Conservation (phyloP, 495 filamentous ascomycete genomes). For the Penicillium steckii region DNA sequence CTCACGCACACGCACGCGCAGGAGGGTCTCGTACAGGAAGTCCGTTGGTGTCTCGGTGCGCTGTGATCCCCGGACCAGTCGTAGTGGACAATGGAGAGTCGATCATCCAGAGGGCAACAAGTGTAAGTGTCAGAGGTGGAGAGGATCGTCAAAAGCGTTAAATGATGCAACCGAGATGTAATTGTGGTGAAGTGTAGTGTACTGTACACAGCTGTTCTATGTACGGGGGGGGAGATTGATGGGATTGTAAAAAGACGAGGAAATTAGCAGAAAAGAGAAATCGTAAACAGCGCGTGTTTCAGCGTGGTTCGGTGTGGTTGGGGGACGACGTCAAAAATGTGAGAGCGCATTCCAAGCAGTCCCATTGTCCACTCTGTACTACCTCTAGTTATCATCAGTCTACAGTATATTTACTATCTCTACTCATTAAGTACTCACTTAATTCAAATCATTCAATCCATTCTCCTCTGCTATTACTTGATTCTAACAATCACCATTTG, state of each 20-base stretch:
- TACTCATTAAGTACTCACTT: no score
- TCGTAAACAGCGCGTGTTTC: slow-evolving; percentile 15
- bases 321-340: slow-evolving; percentile 22
- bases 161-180: not conserved
- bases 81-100: slow-evolving; percentile 1
- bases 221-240: not conserved
- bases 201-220: no score
- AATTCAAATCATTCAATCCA: not conserved
- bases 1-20: slow-evolving; percentile 3
- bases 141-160: slow-evolving; percentile 8
- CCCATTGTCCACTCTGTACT: not conserved
- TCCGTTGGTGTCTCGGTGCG: not conserved
- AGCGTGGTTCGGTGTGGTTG: slow-evolving; percentile 19
- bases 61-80: slow-evolving; percentile 5
- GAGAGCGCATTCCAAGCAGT: slow-evolving; percentile 19
- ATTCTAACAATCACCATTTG: no score
- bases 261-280: not conserved
- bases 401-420: no score
- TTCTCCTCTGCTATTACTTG: no score
- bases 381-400: no score
- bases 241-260: not conserved
- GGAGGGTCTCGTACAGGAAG: slow-evolving; percentile 1
- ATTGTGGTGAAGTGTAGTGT: no score
- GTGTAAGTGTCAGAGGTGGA: slow-evolving; percentile 1
- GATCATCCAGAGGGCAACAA: slow-evolving; percentile 9